Evolutionary conservation across 805 yeast species (phyloP).

Genomic region (Saturnispora kantuleensis): DNA sequence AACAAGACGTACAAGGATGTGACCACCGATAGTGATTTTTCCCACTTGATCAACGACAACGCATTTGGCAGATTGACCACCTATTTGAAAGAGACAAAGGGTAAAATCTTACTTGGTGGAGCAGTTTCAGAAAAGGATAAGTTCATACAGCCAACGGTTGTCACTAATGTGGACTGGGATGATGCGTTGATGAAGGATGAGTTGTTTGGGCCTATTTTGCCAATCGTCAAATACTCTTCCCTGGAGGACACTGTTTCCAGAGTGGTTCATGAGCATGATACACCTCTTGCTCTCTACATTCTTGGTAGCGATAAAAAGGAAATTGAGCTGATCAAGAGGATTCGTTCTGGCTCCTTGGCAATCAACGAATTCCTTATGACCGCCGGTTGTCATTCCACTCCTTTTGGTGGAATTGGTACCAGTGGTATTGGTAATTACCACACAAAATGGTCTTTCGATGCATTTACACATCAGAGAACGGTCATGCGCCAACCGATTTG

Average conservation of each 20-base stretch:
- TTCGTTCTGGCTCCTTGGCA: slow-evolving; percentile 65
- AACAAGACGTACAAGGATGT: slow-evolving; percentile 30
- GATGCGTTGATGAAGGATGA: slow-evolving; percentile 72
- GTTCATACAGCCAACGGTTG: slow-evolving; percentile 64
- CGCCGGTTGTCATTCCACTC: slow-evolving; percentile 51
- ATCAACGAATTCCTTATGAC: slow-evolving; percentile 67
- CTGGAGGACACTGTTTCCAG: slow-evolving; percentile 34
- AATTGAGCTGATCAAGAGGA: slow-evolving; percentile 37
- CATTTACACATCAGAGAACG: slow-evolving; percentile 73
- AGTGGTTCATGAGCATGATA: slow-evolving; percentile 44
- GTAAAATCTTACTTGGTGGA: slow-evolving; percentile 43
- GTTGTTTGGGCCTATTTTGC: slow-evolving; percentile 79
- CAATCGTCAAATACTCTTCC: slow-evolving; percentile 44
- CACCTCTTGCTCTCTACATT: slow-evolving; percentile 75
- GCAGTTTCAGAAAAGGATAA: slow-evolving; percentile 29
- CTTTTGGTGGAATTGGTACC: slow-evolving; percentile 86
- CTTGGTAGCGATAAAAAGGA: slow-evolving; percentile 43
- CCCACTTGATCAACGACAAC: slow-evolving; percentile 52
- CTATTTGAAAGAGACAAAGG: slow-evolving; percentile 40
- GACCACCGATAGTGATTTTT: slow-evolving; percentile 30
- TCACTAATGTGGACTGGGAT: slow-evolving; percentile 49
- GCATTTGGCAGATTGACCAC: slow-evolving; percentile 39
- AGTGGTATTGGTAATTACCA: slow-evolving; percentile 84
- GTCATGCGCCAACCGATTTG: slow-evolving; percentile 56
- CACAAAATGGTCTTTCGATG: slow-evolving; percentile 55